A percentile compares a stretch with the other conserved stretches of the same genome.
Evolutionary conservation across 352 stramenopile species (phyloP).

Genomic region (Phytophthora citricola): DNA sequence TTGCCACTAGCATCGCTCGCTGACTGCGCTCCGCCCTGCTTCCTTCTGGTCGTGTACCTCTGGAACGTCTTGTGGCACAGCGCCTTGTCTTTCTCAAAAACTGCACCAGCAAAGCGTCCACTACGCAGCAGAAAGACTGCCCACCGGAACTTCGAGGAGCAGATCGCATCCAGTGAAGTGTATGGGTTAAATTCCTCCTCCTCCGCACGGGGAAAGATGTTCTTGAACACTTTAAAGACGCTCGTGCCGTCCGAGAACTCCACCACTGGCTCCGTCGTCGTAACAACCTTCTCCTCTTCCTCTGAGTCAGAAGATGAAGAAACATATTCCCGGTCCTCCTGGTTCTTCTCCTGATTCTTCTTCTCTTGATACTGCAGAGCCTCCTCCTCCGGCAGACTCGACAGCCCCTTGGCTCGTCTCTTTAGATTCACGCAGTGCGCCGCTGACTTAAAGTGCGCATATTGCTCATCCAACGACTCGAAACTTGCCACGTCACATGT

Average conservation of each 20-base stretch:
- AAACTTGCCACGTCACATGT: constrained; percentile 79
- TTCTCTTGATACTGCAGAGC: constrained; percentile 34
- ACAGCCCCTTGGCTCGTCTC: constrained; percentile 62
- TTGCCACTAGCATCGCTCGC: constrained; percentile 86
- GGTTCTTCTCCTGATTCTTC: constrained; percentile 31
- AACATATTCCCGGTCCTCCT: constrained; percentile 31
- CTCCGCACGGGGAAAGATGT: constrained; percentile 51
- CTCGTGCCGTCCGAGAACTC: constrained; percentile 79
- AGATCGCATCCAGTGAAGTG: constrained; percentile 53
- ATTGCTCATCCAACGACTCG: constrained; percentile 77
- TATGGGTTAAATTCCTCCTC: constrained; percentile 73
- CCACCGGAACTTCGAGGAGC: constrained; percentile 71
- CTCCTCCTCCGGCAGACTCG: constrained; percentile 50
- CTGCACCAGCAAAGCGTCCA: constrained; percentile 91
- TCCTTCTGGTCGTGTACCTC: constrained; percentile 93
- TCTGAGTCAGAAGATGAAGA: constrained; percentile 59
- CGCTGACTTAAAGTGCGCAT: constrained; percentile 87
- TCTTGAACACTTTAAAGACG: constrained; percentile 87
- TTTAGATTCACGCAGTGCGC: constrained; percentile 87
- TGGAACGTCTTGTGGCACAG: constrained; percentile 93
- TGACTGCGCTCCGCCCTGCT: constrained; percentile 94
- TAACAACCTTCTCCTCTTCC: constrained; percentile 55
- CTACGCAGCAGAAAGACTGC: constrained; percentile 92
- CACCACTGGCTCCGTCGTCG: constrained; percentile 72
- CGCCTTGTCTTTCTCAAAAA: constrained; percentile 91